Base-by-base conservation (phyloP, 257 asterid species). In the Marsdenia floribunda region DNA sequence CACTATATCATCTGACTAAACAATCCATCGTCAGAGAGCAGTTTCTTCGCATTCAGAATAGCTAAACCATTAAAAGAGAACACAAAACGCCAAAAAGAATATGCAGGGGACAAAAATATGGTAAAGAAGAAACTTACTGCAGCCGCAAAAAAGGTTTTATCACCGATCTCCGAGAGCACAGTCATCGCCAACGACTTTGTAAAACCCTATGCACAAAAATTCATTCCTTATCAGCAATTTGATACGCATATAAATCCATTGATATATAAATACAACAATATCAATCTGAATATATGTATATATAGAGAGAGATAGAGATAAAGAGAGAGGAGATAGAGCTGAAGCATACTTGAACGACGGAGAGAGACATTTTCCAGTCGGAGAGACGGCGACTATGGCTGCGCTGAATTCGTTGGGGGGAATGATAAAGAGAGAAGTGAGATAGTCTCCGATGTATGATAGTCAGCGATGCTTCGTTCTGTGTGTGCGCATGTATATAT, bases 101-200 rank as follows among this genome's bases (percentile, higher is more conserved):
- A 44, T 44, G 10, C 10, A 44, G 49, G 49, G 6, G 12, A 44
- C 6, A 12, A 75, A 49, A 50, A n/a, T n/a, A 55, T 6, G 22
- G 19, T 21, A 18, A 58, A 73, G 22, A 49, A 58, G 7, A 4
- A 72, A 35, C 91, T 87, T 83, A 93, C 98, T 77, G 98, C 97
- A 71, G 98, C 98, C 67, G 98, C 98, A 59, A 93, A 93, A 77
- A 93, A 93, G 5, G 98, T 93, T 83, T 93, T 93, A 84, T 93
- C 98, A 16, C 98, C 98, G 81, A 93, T 90, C 90, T 93, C 98
- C 21, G 97, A 93, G 15, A 93, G 78, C 70, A 93, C 90, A 16
- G 97, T 93, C 98, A 93, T 93, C 72, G 97, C 98, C 82, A 93
- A 81, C 50, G 97, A 93, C 94, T 92, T 92, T 64, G 97, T 85